phyloP scores from a whole-genome alignment of 257 asterid genomes.

The Petunia secreta region DNA sequence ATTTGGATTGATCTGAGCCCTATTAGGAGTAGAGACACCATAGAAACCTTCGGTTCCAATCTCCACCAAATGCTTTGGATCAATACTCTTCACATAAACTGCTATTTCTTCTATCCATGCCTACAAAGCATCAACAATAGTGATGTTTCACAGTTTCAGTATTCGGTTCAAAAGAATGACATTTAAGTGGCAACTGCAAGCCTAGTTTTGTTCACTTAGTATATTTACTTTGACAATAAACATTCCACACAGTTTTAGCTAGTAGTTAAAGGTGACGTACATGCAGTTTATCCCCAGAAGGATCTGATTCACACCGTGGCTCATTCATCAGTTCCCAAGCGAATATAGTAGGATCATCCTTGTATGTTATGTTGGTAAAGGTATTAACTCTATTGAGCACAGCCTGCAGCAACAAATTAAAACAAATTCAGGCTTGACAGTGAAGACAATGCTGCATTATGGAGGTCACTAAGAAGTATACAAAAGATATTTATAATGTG shows the following conservation, averaged over 20 bases:
- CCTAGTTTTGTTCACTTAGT: not conserved
- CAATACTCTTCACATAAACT: constrained; percentile 75
- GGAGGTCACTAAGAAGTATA: not conserved
- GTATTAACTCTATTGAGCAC: constrained; percentile 77
- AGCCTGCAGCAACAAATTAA: constrained; percentile 42
- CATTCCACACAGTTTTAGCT: not conserved
- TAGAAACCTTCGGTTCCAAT: constrained; percentile 92
- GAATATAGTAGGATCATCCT: constrained; percentile 88
- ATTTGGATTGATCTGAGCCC: constrained; percentile 75
- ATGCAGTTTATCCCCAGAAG: constrained; percentile 85
- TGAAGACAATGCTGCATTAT: not conserved
- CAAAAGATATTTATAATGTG: not conserved
- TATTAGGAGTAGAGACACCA: constrained; percentile 79
- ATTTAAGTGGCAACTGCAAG: not conserved
- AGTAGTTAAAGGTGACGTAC: constrained; percentile 33
- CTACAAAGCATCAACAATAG: constrained; percentile 35
- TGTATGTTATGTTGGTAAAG: constrained; percentile 72
- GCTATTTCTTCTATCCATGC: constrained; percentile 91
- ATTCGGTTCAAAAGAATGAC: not conserved
- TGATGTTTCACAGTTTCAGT: not conserved
- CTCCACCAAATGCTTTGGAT: constrained; percentile 86
- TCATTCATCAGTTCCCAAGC: constrained; percentile 97
- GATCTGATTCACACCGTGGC: constrained; percentile 86
- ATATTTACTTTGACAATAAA: not conserved
- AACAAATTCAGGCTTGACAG: not conserved